Base-by-base conservation (phyloP, 1,139 yeast genomes). In the Suhomyces coccinellae region DNA sequence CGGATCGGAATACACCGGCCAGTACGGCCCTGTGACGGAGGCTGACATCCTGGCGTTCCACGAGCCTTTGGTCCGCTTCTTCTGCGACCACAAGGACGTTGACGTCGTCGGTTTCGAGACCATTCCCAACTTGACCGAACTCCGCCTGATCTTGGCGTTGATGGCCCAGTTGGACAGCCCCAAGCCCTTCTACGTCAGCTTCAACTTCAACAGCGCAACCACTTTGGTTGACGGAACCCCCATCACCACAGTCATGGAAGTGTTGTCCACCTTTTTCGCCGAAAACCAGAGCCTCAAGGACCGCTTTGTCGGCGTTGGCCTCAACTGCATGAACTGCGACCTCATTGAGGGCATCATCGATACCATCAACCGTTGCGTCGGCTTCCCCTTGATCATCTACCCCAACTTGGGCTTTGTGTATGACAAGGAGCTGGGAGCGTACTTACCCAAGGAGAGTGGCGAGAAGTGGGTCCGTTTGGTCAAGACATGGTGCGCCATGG, bases 1-100 rank as follows among this genome's bases (percentile, higher is more conserved):
- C 51, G 90, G 90, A 0, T 71, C 83, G 1, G 93, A 85, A 55
- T 85, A 82, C 56, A 80, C 83, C 2, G 91, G 91, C 0, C 67
- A 75, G 30, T 85, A 85, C 55, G 66, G 62, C 13, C 65, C 58
- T 7, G 59, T 63, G 0, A 48, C 63, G 1, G 55, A 56, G 22
- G 59, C 57, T 2, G 63, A 63, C 9, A 57, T 84, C 43, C 55
- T 52, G 5, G 58, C 61, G 4, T 83, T 79, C 58, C 89, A 85
- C 57, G 41, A 53, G 13, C 77, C 75, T 8, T 64, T 85, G 51
- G 63, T 80, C 12, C 52, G 65, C 12, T 72, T 67, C 29, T 65
- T 80, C 36, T 50, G 66, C 12, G 40, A 51, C 2, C 62, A 69
- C 14, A 58, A 61, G 1, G 54, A 65, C 3, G 80, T 83, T 3